Conservation (phyloP, 768 basidiomycete genomes). For the Boletus vermiculosoides region DNA sequence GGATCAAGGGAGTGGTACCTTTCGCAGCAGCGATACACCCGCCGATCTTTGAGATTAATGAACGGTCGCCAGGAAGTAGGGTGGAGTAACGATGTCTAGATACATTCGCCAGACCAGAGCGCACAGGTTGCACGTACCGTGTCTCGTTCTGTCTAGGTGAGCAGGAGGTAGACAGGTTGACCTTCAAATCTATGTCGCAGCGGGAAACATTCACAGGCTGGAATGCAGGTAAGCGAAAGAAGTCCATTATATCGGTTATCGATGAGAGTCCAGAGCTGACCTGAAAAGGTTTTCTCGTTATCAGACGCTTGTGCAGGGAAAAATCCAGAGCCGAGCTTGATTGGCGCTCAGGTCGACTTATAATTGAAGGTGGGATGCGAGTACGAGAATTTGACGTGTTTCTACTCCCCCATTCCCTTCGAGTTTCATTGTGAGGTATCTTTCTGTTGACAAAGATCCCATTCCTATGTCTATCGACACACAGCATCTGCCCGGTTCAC, state of each 20-base stretch:
- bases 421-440: neutral
- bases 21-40: neutral
- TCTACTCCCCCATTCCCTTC: no score
- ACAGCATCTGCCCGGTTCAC: neutral
- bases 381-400: neutral
- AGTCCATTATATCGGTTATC: neutral
- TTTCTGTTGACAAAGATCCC: neutral
- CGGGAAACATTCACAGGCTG: neutral
- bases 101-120: neutral
- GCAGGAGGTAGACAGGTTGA: neutral
- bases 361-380: neutral
- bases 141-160: neutral
- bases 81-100: neutral
- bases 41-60: neutral
- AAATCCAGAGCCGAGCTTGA: neutral
- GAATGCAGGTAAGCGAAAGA: constrained; percentile 8
- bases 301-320: neutral
- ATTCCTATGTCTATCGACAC: neutral
- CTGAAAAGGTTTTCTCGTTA: neutral
- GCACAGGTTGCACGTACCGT: neutral
- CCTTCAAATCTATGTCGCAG: neutral
- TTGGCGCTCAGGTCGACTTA: neutral
- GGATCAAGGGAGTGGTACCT: neutral
- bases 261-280: neutral
- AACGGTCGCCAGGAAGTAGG: neutral